A percentile compares a stretch with the other conserved stretches of the same genome.
These are phyloP conservation scores for Cutaneotrichosporon daszewskae DNA, from an alignment of 1,284 basidiomycete species.

Conservation along the genomic window DNA sequence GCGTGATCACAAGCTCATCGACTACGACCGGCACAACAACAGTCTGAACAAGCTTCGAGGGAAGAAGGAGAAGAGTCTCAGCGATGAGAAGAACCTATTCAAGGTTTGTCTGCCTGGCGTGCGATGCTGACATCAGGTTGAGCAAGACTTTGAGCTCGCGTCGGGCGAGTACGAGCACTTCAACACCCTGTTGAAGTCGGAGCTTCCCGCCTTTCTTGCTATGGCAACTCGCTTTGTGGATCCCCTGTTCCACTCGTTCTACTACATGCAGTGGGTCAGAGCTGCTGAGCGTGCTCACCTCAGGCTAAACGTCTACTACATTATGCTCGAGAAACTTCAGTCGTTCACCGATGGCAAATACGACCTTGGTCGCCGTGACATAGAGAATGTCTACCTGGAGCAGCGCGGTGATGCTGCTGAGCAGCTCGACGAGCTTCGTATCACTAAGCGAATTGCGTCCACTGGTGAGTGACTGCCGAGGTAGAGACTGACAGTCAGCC, in stretches of 20 bases:
- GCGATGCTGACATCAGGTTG: too few species aligned
- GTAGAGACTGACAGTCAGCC: conserved; percentile 7
- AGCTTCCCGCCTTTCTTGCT: conserved; percentile 85
- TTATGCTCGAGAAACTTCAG: conserved; percentile 87
- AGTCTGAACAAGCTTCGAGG: conserved; percentile 88
- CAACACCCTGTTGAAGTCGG: conserved; percentile 85
- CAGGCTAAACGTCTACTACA: conserved; percentile 88
- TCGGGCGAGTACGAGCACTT: conserved; percentile 95
- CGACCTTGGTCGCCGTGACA: conserved; percentile 65
- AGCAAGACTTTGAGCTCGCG: conserved; percentile 95
- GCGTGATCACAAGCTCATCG: conserved; percentile 92
- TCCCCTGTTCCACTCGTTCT: conserved; percentile 95
- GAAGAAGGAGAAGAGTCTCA: conserved; percentile 93
- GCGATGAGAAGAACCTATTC: conserved; percentile 91
- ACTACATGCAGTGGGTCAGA: conserved; percentile 90
- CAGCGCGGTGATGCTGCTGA: conserved; percentile 74
- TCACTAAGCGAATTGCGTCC: conserved; percentile 74
- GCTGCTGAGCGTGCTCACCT: conserved; percentile 4
- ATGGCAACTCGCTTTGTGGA: conserved; percentile 86
- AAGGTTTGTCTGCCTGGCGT: conserved; percentile 56
- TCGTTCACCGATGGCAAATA: conserved; percentile 80
- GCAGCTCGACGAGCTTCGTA: conserved; percentile 65
- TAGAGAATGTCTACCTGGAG: conserved; percentile 70
- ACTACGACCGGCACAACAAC: conserved; percentile 96
- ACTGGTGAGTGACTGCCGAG: conserved; percentile 60